Evolutionary conservation across 1,139 yeast species (phyloP).

Genomic region (Lodderomyces metapsilosis): DNA sequence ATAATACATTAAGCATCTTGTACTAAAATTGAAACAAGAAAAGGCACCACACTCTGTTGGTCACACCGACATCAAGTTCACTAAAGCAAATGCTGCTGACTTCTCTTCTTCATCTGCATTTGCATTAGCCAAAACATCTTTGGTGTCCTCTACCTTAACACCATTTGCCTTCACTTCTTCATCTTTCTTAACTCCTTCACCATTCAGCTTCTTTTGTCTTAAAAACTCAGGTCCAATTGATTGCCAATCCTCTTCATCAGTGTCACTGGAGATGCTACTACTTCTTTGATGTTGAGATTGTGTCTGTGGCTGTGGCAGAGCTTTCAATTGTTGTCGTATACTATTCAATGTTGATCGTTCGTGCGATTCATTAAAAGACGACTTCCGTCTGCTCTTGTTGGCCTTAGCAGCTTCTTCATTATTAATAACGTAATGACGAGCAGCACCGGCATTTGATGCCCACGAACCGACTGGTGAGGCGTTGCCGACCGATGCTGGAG

Average conservation of each 20-base stretch:
- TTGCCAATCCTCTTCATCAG: conserved; percentile 97
- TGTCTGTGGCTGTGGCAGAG: background rate
- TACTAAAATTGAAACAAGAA: no score
- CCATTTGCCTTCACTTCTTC: background rate
- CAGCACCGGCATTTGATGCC: background rate
- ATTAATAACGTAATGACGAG: conserved; percentile 5
- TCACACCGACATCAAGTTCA: conserved; percentile 41
- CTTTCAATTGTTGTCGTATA: conserved; percentile 4
- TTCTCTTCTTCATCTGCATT: conserved; percentile 31
- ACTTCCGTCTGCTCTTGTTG: conserved; percentile 29
- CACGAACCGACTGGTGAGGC: conserved; percentile 6
- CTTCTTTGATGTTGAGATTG: conserved; percentile 4
- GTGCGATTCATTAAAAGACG: conserved; percentile 46
- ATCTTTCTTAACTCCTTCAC: background rate
- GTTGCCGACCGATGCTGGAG: conserved; percentile 4
- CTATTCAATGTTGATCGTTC: conserved; percentile 38
- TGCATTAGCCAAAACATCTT: background rate
- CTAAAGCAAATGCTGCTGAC: conserved; percentile 62
- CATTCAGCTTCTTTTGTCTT: conserved; percentile 27
- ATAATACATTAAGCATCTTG: background rate
- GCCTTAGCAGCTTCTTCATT: conserved; percentile 17
- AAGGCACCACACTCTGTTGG: no score
- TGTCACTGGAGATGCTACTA: conserved; percentile 29
- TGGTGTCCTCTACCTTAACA: background rate
- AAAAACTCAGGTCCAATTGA: conserved; percentile 74